A percentile compares a stretch with the other conserved stretches of the same genome.
Evolutionary conservation across 2,329 filamentous ascomycete genomes (phyloP).

Genomic region (Hyphodiscus sp.): DNA sequence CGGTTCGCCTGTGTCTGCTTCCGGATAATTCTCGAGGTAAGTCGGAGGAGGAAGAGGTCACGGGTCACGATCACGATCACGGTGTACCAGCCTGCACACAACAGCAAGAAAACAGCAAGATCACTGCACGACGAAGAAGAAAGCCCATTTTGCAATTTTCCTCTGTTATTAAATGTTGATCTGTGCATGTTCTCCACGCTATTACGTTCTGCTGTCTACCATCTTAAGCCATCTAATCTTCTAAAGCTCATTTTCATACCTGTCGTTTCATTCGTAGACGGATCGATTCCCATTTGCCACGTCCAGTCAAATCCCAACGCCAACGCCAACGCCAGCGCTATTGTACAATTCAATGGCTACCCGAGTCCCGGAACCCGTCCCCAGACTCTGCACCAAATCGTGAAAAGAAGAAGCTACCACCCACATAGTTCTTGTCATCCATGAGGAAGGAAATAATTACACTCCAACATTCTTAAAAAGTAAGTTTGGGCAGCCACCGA

Average conservation of each 20-base stretch:
- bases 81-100: no score
- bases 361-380: not conserved
- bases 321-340: not conserved
- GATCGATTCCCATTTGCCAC: not conserved
- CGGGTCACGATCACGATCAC: not conserved
- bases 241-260: not conserved
- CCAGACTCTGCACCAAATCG: not conserved
- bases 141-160: not conserved
- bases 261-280: not conserved
- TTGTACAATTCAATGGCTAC: not conserved
- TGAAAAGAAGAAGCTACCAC: not conserved
- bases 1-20: not conserved
- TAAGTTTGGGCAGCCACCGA: not conserved
- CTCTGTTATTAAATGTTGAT: not conserved
- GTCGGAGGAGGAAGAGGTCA: not conserved
- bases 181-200: not conserved
- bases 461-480: not conserved
- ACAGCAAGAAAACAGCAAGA: no score
- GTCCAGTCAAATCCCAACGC: not conserved
- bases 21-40: not conserved
- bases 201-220: not conserved
- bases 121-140: not conserved
- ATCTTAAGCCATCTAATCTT: not conserved
- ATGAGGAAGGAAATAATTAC: not conserved
- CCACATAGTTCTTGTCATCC: not conserved